A percentile compares a stretch with the other conserved stretches of the same genome.
Evolutionary conservation across 305 asterid genomes (phyloP).

Genomic region (Coffea humblotiana): DNA sequence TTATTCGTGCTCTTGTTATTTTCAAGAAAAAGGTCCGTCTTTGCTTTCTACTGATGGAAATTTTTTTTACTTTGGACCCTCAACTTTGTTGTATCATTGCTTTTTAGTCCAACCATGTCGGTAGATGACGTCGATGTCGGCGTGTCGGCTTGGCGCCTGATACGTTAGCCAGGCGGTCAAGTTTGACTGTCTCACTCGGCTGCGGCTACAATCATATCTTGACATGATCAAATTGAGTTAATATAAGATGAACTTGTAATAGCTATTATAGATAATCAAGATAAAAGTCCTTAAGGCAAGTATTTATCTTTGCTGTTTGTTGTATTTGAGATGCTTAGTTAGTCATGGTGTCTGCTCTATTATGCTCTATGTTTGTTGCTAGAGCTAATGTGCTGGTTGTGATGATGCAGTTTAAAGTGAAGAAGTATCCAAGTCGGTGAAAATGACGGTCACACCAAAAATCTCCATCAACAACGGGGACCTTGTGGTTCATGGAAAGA

Average conservation of each 20-base stretch:
- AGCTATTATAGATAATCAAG: neutral
- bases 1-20: neutral
- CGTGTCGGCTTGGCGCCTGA: neutral
- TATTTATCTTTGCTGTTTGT: too few species aligned
- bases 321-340: neutral
- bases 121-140: neutral
- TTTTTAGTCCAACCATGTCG: neutral
- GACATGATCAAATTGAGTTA: neutral
- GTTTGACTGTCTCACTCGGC: neutral
- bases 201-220: neutral
- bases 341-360: neutral
- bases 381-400: constrained; percentile 14
- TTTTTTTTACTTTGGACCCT: neutral
- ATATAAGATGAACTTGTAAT: neutral
- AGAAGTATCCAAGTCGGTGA: constrained; percentile 26
- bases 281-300: neutral
- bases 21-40: neutral
- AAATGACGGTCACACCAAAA: constrained; percentile 88
- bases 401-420: constrained; percentile 38
- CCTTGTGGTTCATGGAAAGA: constrained; percentile 92
- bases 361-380: neutral
- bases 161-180: neutral
- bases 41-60: neutral
- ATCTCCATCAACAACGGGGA: constrained; percentile 72
- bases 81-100: neutral